phyloP scores from a whole-genome alignment of 2,329 filamentous ascomycete species.

The Rhinocladiella similis region DNA sequence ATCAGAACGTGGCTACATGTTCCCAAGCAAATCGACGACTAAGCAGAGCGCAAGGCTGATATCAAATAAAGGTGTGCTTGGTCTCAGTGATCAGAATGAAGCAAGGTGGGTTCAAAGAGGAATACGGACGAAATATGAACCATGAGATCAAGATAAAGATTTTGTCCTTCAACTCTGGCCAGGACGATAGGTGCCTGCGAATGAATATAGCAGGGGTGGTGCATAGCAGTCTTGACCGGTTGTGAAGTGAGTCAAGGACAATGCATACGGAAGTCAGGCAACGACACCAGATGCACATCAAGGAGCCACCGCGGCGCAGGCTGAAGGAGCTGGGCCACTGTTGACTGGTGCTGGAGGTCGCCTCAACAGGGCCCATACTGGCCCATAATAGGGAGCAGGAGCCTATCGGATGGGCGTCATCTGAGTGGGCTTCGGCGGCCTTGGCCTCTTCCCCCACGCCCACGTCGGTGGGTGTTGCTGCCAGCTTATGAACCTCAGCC shows the following conservation, averaged over 20 bases:
- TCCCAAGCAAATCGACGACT: not conserved
- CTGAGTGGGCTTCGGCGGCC: not conserved
- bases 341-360: not conserved
- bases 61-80: not conserved
- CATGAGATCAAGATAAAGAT: not conserved
- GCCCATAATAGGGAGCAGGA: not conserved
- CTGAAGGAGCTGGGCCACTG: not conserved
- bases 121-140: not conserved
- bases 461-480: not conserved
- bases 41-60: not conserved
- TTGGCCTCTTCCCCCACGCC: not conserved
- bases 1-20: not conserved
- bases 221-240: not conserved
- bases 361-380: not conserved
- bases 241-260: conserved; percentile 1
- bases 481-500: not conserved
- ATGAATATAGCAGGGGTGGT: not conserved
- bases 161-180: not conserved
- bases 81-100: not conserved
- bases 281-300: not conserved
- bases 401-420: not conserved
- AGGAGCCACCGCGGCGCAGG: not conserved
- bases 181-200: not conserved
- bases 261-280: not conserved
- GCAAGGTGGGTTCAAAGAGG: not conserved